Conservation (phyloP, 2,329 filamentous ascomycete species). For the Phyllosticta citribraziliensis region DNA sequence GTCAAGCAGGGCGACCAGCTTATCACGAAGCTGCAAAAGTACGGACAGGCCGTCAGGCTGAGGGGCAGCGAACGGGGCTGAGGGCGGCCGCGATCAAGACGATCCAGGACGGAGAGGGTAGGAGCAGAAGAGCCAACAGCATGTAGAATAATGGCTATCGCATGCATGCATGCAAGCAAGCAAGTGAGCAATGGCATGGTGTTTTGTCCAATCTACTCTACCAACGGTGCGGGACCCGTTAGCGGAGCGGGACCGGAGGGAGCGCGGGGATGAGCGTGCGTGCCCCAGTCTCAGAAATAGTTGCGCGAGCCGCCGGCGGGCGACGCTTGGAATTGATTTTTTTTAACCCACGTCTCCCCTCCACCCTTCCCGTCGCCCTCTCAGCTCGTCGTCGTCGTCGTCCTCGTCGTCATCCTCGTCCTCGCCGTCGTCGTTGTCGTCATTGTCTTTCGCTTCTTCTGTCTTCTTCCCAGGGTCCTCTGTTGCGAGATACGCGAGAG, state of each 20-base stretch:
- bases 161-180: background rate
- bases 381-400: background rate
- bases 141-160: slow-evolving; percentile 8
- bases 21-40: slow-evolving; percentile 98
- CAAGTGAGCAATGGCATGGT: background rate
- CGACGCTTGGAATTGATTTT: background rate
- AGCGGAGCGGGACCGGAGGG: background rate
- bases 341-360: background rate
- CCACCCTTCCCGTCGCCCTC: background rate
- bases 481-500: background rate
- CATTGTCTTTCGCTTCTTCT: background rate
- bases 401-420: background rate
- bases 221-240: background rate
- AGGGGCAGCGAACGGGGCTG: slow-evolving; percentile 87
- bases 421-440: background rate
- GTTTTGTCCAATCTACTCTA: background rate
- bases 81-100: background rate
- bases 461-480: background rate
- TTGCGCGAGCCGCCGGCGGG: background rate
- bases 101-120: background rate
- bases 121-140: background rate
- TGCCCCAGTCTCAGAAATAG: background rate
- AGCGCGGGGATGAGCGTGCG: background rate
- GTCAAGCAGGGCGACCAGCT: slow-evolving; percentile 96
- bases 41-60: slow-evolving; percentile 89